These are phyloP conservation scores for Fraxinus xanthoxyloides DNA, from an alignment of 305 asterid species.

Conservation along the genomic window DNA sequence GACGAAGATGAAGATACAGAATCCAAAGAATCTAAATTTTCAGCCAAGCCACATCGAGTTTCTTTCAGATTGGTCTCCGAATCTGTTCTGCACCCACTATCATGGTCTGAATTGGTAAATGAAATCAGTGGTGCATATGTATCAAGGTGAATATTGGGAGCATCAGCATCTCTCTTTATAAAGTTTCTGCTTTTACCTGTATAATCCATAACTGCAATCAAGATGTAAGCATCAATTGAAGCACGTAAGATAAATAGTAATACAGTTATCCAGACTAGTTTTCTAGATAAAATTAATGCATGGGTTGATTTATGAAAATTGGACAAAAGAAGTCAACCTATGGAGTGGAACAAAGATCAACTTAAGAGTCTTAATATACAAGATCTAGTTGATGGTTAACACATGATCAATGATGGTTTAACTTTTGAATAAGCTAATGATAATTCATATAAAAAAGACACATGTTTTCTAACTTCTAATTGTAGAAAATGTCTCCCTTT, in stretches of 20 bases:
- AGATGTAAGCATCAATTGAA: slow-evolving; percentile 16
- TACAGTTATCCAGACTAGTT: background rate
- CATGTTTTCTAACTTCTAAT: background rate
- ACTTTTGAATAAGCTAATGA: slow-evolving; percentile 1
- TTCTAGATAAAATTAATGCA: background rate
- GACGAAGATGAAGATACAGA: slow-evolving; percentile 36
- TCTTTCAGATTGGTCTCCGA: slow-evolving; percentile 23
- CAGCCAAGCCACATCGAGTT: slow-evolving; percentile 19
- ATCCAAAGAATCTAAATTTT: slow-evolving; percentile 36
- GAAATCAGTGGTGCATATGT: slow-evolving; percentile 21
- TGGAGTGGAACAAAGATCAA: background rate
- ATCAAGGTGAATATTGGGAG: slow-evolving; percentile 21
- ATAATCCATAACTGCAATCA: slow-evolving; percentile 44
- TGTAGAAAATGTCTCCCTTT: background rate
- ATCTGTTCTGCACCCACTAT: slow-evolving; percentile 24
- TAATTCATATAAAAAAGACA: background rate
- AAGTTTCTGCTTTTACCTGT: slow-evolving; percentile 26
- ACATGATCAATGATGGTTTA: background rate
- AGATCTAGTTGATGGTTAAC: background rate
- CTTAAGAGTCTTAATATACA: slow-evolving; percentile 2
- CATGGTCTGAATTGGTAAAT: slow-evolving; percentile 18
- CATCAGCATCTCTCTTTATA: slow-evolving; percentile 25
- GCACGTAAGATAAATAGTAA: slow-evolving; percentile 2
- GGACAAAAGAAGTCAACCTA: background rate
- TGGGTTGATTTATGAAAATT: background rate